Evolutionary conservation across 202 grass and related monocot genomes (phyloP), one percentile per base, ranked within the genome.

Genomic region (Elaeis oleifera): DNA sequence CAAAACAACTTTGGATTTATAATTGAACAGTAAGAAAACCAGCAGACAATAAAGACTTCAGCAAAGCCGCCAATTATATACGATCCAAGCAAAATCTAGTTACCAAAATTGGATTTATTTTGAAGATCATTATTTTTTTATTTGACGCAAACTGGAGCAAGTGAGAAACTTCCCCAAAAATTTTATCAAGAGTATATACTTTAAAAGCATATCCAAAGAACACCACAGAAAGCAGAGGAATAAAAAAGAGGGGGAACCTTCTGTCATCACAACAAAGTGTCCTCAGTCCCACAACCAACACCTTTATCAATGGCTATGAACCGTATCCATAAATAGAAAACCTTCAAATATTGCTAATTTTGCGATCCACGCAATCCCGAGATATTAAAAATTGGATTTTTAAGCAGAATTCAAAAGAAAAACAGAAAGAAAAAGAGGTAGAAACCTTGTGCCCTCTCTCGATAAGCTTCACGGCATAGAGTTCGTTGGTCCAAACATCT

Each of bases 401-500:
- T 59, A 36, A 31, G 55, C 36, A 58, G 18, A 26, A 69, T 36
- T 31, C 17, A 51, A 63, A 51, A n/a, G 13, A 36, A 49, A 50
- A 18, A 69, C 7, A 49, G 19, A 44, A 15, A 18, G 24, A 24
- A 17, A 61, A 31, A 60, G 44, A 72, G 51, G 49, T 23, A 67
- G 23, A 68, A 31, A 96, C 92, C 87, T 91, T 96, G 53, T 83
- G 80, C 17, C 92, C 92, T 84, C 87, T 90, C 81, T 96, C 87
- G 68, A 96, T 91, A 74, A 64, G 83, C 80, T 94, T 99, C 64
- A 92, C 78, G 66, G 88, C 94, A 59, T 84, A 89, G 11, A 89
- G 70, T 65, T 89, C 88, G 69, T 89, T 92, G 51, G 88, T 84
- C 70, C 74, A 72, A 54, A 92, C 61, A 59, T 99, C 88, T 84